Evolutionary conservation across 202 grass and related monocot species (phyloP).

Genomic region (Schoenoplectus triqueter): DNA sequence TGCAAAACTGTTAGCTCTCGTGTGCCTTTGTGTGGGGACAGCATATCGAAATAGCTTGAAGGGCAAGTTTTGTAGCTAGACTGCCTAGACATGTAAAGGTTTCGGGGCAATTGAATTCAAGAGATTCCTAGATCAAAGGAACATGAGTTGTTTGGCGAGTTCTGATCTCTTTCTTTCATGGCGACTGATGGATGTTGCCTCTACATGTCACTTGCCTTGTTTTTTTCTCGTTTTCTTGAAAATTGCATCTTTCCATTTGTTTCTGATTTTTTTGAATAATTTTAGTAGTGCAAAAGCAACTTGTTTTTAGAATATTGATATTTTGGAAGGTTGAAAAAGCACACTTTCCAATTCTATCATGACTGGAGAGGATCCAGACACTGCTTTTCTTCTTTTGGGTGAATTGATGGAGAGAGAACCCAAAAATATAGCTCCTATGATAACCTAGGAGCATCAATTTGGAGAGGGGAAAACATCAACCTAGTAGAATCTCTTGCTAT

Average conservation of each 20-base stretch:
- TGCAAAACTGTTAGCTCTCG: background rate
- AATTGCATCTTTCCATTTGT: background rate
- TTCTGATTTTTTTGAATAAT: background rate
- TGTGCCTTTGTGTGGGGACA: background rate
- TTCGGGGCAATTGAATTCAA: constrained; percentile 13
- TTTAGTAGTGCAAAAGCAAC: background rate
- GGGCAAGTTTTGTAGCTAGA: constrained; percentile 37
- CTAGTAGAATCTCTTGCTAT: constrained; percentile 15
- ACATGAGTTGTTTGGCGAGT: constrained; percentile 30
- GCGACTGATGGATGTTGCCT: constrained; percentile 31
- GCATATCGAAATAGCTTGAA: constrained; percentile 30
- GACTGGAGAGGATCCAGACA: background rate
- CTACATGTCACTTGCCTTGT: background rate
- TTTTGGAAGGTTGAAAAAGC: background rate
- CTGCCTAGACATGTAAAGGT: constrained; percentile 23
- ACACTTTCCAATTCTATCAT: background rate
- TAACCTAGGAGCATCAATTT: constrained; percentile 37
- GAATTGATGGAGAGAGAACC: constrained; percentile 33
- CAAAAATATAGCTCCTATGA: constrained; percentile 17
- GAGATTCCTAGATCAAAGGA: constrained; percentile 36
- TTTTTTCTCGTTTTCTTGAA: background rate
- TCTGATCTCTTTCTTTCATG: constrained; percentile 23
- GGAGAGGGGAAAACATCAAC: constrained; percentile 21
- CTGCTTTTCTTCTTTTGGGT: background rate
- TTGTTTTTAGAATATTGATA: background rate